phyloP scores from a whole-genome alignment of 441 rosid genomes.

The Capsella rubella region DNA sequence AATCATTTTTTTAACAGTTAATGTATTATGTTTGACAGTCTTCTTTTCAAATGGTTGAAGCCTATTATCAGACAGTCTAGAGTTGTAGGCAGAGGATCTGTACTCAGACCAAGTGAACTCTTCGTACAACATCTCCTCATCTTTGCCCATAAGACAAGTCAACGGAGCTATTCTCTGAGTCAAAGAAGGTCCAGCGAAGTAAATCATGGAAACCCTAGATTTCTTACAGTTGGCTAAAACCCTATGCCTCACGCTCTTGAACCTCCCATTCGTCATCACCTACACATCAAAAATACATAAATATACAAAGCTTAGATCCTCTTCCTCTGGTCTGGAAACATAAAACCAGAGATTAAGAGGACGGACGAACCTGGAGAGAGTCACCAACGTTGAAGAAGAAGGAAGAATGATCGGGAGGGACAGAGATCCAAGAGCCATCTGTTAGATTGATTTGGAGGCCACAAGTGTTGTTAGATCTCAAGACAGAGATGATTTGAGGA shows the following conservation, averaged over 20 bases:
- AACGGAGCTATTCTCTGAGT: constrained; percentile 59
- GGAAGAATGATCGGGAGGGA: constrained; percentile 58
- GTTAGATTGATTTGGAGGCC: constrained; percentile 59
- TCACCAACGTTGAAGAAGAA: constrained; percentile 69
- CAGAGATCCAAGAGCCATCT: constrained; percentile 63
- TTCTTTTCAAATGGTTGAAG: constrained; percentile 62
- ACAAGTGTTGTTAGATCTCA: constrained; percentile 62
- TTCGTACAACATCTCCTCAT: constrained; percentile 57
- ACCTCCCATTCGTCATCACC: constrained; percentile 77
- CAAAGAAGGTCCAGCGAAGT: constrained; percentile 69
- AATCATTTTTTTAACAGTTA: background rate
- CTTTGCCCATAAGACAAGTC: constrained; percentile 44
- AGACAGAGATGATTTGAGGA: constrained; percentile 65
- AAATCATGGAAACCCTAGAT: constrained; percentile 71
- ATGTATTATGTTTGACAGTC: background rate
- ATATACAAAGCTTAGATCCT: background rate
- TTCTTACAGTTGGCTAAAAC: constrained; percentile 52
- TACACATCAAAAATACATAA: constrained; percentile 15
- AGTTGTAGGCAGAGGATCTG: constrained; percentile 59
- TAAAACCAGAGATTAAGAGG: background rate
- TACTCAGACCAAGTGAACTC: constrained; percentile 75
- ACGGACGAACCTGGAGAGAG: constrained; percentile 50
- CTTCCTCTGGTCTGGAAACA: constrained; percentile 6
- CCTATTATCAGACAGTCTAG: constrained; percentile 66
- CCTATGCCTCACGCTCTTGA: constrained; percentile 71